These are phyloP conservation scores for Chrysoporthe puriensis DNA, from an alignment of 2,329 filamentous ascomycete species.

Conservation along the genomic window DNA sequence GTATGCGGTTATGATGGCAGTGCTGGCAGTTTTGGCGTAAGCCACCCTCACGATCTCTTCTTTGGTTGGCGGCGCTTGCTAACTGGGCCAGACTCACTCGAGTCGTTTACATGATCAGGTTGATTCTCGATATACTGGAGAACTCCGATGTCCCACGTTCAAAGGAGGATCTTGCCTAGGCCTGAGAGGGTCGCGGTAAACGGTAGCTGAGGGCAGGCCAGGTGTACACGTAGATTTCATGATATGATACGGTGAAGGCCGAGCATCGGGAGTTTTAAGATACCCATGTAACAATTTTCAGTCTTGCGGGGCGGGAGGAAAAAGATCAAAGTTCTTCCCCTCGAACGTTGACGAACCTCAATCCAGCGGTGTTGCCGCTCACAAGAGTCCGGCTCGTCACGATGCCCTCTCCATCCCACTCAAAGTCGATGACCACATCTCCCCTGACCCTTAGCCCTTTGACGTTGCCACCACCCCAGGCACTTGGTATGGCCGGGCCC, in stretches of 20 bases:
- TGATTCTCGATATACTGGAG: background rate
- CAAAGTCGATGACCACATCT: conserved; percentile 47
- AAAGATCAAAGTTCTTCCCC: conserved; percentile 20
- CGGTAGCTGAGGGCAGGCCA: background rate
- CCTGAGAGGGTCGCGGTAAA: background rate
- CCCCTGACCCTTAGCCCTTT: conserved; percentile 49
- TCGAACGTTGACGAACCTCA: conserved; percentile 30
- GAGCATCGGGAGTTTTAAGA: background rate
- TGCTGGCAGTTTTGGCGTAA: background rate
- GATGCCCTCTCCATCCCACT: conserved; percentile 44
- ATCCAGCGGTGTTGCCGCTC: conserved; percentile 18
- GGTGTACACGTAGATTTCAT: background rate
- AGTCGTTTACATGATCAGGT: background rate
- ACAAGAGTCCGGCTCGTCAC: conserved; percentile 33
- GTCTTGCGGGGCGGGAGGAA: background rate
- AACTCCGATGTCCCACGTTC: background rate
- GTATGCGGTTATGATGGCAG: background rate
- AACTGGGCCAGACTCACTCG: background rate
- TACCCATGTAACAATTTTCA: background rate
- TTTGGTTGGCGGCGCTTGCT: background rate
- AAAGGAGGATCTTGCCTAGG: background rate
- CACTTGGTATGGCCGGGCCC: conserved; percentile 51
- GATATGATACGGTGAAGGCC: background rate
- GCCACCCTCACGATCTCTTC: background rate
- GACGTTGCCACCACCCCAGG: conserved; percentile 50